Percentiles rank a stretch among this genome's conserved stretches.
These are phyloP conservation scores for Eruca vesicaria DNA, from an alignment of 441 rosid species.

Conservation along the genomic window DNA sequence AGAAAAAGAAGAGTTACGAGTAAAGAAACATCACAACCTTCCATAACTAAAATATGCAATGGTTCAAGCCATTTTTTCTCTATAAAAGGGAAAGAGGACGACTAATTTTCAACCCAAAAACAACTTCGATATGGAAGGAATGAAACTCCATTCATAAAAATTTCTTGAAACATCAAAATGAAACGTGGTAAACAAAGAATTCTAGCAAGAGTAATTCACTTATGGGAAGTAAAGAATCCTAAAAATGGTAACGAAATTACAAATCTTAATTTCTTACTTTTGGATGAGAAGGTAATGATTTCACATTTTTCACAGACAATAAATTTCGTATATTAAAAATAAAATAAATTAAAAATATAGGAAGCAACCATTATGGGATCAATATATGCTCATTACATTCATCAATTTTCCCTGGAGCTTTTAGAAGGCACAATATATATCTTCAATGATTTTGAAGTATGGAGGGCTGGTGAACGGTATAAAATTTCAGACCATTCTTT, in stretches of 20 bases:
- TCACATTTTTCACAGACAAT: neutral
- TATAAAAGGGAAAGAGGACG: neutral
- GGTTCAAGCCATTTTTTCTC: neutral
- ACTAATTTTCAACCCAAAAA: neutral
- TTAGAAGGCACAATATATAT: too few relatives aligned
- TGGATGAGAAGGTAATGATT: too few relatives aligned
- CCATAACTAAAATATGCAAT: neutral
- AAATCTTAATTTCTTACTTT: neutral
- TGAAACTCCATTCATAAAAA: neutral
- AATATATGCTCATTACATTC: neutral
- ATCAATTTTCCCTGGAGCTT: too few relatives aligned
- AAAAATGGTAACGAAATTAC: neutral
- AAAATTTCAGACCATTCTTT: neutral
- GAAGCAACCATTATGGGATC: neutral
- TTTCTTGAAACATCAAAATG: neutral
- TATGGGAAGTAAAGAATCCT: neutral
- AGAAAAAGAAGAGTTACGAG: neutral
- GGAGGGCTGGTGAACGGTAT: neutral
- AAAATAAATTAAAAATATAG: too few relatives aligned
- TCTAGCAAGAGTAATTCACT: neutral
- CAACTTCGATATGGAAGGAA: neutral
- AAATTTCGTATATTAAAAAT: neutral
- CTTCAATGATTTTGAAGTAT: too few relatives aligned
- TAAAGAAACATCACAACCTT: neutral
- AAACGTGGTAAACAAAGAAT: neutral